Evolutionary conservation across 148 eudicot genomes (phyloP).

Genomic region (Pouteria glomerata): DNA sequence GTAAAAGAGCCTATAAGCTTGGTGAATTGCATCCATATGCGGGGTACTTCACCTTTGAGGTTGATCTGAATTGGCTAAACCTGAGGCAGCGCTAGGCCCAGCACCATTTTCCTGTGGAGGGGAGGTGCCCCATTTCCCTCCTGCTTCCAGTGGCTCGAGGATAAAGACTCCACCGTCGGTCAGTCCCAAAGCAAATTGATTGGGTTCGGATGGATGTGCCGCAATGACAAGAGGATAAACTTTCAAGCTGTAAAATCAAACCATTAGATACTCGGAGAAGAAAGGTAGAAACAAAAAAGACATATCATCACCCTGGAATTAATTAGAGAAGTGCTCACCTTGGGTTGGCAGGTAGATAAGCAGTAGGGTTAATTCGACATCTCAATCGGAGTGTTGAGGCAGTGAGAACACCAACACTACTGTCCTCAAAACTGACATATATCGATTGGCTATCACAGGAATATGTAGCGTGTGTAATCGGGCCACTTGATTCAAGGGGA

Average conservation of each 20-base stretch:
- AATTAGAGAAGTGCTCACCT: conserved; percentile 34
- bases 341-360: conserved; percentile 69
- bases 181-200: conserved; percentile 89
- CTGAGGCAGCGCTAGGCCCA: conserved; percentile 50
- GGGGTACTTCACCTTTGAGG: conserved; percentile 39
- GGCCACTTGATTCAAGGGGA: conserved; percentile 72
- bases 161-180: conserved; percentile 79
- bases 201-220: conserved; percentile 85
- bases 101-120: conserved; percentile 72
- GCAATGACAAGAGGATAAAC: conserved; percentile 79
- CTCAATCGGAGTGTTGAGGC: conserved; percentile 67
- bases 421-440: conserved; percentile 74
- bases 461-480: conserved; percentile 83
- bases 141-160: conserved; percentile 80
- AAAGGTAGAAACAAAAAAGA: not conserved
- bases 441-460: conserved; percentile 90
- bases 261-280: not conserved
- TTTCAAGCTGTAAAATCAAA: conserved; percentile 37
- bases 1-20: not conserved
- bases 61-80: conserved; percentile 44
- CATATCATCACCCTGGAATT: not conserved
- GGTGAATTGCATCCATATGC: not conserved
- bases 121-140: conserved; percentile 83
- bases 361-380: conserved; percentile 70
- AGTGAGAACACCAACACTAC: conserved; percentile 73